Evolutionary conservation across 768 basidiomycete genomes (phyloP).

Genomic region (Hypholoma fasciculare): DNA sequence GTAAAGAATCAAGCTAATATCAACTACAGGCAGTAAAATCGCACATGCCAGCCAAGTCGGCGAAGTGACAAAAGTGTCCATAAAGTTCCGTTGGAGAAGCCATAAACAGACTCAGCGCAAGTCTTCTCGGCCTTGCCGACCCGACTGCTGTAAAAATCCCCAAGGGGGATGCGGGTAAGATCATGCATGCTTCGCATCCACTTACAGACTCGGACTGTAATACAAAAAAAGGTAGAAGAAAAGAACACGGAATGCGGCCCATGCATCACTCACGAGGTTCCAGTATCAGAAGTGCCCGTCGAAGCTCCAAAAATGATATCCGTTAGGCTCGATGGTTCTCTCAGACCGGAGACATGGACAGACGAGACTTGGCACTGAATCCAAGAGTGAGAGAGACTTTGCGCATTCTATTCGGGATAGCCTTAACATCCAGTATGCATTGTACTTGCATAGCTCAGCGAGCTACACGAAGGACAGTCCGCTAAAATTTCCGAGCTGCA

Average conservation of each 20-base stretch:
- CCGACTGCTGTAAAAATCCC: constrained; percentile 26
- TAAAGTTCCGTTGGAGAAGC: constrained; percentile 26
- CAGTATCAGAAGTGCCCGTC: constrained; percentile 19
- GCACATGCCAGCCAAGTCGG: constrained; percentile 32
- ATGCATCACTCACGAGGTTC: constrained; percentile 37
- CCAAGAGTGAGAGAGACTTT: constrained; percentile 19
- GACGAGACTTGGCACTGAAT: constrained; percentile 22
- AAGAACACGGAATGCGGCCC: constrained; percentile 32
- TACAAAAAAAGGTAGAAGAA: constrained; percentile 24
- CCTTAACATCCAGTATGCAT: constrained; percentile 13
- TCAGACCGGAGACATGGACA: constrained; percentile 12
- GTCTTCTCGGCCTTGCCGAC: constrained; percentile 30
- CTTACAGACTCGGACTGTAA: neutral
- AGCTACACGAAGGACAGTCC: neutral
- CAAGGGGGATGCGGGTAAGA: constrained; percentile 20
- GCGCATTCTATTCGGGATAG: constrained; percentile 27
- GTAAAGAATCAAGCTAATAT: neutral
- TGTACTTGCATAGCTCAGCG: too few species aligned
- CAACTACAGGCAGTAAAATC: constrained; percentile 27
- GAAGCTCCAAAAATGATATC: constrained; percentile 18
- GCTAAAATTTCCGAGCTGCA: constrained; percentile 7
- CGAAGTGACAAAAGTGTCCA: constrained; percentile 32
- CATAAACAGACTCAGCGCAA: constrained; percentile 25
- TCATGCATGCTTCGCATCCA: neutral
- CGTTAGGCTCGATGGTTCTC: constrained; percentile 18